Evolutionary conservation across 2,329 filamentous ascomycete genomes (phyloP).

Genomic region (Aspergillus ibericus): DNA sequence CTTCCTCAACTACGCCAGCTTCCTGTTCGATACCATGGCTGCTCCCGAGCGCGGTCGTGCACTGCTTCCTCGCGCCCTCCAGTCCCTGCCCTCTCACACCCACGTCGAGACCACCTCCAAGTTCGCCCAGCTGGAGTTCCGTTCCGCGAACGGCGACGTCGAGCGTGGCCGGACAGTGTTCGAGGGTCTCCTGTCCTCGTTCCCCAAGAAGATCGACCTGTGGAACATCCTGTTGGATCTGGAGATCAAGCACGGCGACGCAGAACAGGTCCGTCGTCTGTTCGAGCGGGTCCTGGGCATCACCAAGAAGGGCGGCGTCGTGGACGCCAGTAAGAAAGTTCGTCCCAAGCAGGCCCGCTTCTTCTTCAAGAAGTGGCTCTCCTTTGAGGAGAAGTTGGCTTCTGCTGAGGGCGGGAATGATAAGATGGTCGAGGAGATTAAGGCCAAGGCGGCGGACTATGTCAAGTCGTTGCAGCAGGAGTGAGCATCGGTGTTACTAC

Average conservation of each 20-base stretch:
- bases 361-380: constrained; percentile 89
- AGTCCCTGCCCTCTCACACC: constrained; percentile 70
- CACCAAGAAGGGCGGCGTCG: constrained; percentile 33
- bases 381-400: constrained; percentile 72
- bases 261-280: constrained; percentile 68
- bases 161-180: constrained; percentile 95
- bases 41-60: constrained; percentile 73
- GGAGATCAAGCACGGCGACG: constrained; percentile 64
- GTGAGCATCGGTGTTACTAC: constrained; percentile 8
- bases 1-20: constrained; percentile 94
- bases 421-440: constrained; percentile 70
- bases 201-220: constrained; percentile 84
- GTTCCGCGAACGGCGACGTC: constrained; percentile 74
- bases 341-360: constrained; percentile 81
- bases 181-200: constrained; percentile 78
- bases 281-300: constrained; percentile 71
- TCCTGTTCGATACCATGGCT: constrained; percentile 73
- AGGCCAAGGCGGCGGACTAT: constrained; percentile 70
- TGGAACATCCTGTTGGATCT: constrained; percentile 92
- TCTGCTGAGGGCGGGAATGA: constrained; percentile 57
- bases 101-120: constrained; percentile 77
- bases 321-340: constrained; percentile 58
- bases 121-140: constrained; percentile 91
- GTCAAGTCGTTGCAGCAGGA: constrained; percentile 50
- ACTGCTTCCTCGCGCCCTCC: constrained; percentile 78